Base-by-base conservation (phyloP, 495 filamentous ascomycete genomes). In the Lophiotrema nucula region DNA sequence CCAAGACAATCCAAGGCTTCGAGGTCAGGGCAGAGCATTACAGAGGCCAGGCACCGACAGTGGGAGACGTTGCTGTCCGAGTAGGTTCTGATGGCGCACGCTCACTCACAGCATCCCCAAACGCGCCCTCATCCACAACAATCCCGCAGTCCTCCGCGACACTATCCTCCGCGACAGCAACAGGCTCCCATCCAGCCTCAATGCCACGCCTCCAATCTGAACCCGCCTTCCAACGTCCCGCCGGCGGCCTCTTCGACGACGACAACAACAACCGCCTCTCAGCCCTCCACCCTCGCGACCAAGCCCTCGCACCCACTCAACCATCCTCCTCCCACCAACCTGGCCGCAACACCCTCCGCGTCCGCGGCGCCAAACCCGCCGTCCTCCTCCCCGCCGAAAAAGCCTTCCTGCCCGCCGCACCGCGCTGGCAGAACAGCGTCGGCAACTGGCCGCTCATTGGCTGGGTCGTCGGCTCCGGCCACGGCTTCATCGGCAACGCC, bases 21-120 rank as follows among this genome's bases (percentile, higher is more conserved):
- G 70, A 85, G 33, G 85, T 95, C 25, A 88, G 82, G 67, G 90
- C 88, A 45, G 89, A 96, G 73, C 76, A 78, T 12, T 96, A 89
- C 60, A 76, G 81, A 56, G 87, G 86, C 49, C 76, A 83, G 15
- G 85, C 87, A 1, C 90, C 90, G 0, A 72, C 77, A 13, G 77
- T 77, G 47, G n/a, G n/a, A n/a, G 88, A 95, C 69, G 76, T 77
- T 26, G 74, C 83, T 1, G 78, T 91, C 33, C 77, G 42, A 5
- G 67, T 72, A 3, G 61, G 53, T 2, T 56, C 66, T 22, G 67
- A 62, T 11, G 76, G 4, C 53, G 74, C 60, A 42, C n/a, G 31
- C 1, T 55, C 47, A 5, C 48, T 35, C 11, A 64, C 64, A 0
- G 47, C 45, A 0, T 57, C 54, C 1, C 64, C 66, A 15, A 58